These are phyloP conservation scores for Colletotrichum sojae DNA, from an alignment of 2,329 filamentous ascomycete species.

Conservation along the genomic window DNA sequence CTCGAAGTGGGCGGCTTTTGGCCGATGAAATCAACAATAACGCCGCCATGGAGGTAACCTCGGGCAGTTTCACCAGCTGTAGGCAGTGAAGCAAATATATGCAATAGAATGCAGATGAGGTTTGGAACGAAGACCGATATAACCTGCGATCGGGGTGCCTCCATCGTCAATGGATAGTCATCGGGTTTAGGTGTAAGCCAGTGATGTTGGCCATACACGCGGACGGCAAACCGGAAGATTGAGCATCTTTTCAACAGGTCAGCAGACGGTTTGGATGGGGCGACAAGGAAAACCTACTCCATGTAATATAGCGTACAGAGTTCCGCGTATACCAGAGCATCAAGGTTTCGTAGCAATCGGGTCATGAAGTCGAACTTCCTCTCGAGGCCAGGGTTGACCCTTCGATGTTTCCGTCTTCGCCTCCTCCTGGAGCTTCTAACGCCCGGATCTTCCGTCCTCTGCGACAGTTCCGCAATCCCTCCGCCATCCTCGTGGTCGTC, in stretches of 20 bases:
- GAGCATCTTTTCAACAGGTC: conserved; percentile 67
- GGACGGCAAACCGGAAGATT: conserved; percentile 73
- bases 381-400: conserved; percentile 58
- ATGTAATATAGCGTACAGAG: conserved; percentile 78
- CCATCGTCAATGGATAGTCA: conserved; percentile 67
- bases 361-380: conserved; percentile 74
- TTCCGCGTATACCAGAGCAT: conserved; percentile 75
- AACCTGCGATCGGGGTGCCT: conserved; percentile 70
- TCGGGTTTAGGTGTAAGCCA: conserved; percentile 76
- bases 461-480: conserved; percentile 28
- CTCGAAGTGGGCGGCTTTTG: conserved; percentile 73
- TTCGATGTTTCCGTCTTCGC: conserved; percentile 54
- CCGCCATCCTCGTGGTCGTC: conserved; percentile 41
- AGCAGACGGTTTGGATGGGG: conserved; percentile 22
- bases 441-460: conserved; percentile 27
- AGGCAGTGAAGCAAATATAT: conserved; percentile 69
- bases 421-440: conserved; percentile 47
- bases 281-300: conserved; percentile 66
- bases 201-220: conserved; percentile 71
- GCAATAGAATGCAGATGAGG: conserved; percentile 71
- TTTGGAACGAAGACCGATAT: conserved; percentile 72
- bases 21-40: conserved; percentile 78
- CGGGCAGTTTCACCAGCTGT: conserved; percentile 72
- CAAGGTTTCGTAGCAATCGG: conserved; percentile 72
- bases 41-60: conserved; percentile 77